Evolutionary conservation across 176 grass and related monocot species (phyloP).

Genomic region (Triticum turgidum): DNA sequence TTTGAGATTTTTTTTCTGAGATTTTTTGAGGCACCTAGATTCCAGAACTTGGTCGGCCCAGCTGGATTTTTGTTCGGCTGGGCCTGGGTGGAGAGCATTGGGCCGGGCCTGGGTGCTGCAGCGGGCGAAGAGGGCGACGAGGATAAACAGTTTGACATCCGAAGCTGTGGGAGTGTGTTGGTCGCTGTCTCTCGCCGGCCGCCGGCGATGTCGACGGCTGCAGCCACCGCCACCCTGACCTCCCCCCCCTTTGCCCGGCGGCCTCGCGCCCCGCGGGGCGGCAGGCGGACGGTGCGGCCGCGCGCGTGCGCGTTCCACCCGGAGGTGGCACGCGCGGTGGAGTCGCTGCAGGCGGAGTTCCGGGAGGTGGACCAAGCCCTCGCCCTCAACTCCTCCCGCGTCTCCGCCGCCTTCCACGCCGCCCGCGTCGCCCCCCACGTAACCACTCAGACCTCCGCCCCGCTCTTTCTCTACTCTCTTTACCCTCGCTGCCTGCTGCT

Average conservation of each 20-base stretch:
- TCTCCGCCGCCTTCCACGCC: no score
- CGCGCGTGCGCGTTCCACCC: slow-evolving; percentile 25
- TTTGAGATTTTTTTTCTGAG: no score
- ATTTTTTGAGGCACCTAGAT: no score
- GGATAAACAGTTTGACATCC: neutral
- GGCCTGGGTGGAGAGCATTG: no score
- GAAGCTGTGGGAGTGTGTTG: no score
- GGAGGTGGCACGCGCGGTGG: slow-evolving; percentile 68
- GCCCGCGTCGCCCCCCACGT: no score
- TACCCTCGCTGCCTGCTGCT: no score
- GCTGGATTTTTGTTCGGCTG: no score
- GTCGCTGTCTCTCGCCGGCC: neutral
- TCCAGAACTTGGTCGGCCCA: no score
- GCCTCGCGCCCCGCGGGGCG: neutral
- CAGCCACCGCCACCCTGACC: neutral
- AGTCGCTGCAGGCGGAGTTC: slow-evolving; percentile 30
- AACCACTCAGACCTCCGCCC: no score
- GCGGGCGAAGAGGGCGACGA: neutral
- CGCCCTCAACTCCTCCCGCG: slow-evolving; percentile 57
- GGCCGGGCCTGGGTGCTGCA: no score
- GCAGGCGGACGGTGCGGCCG: neutral
- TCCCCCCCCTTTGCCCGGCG: neutral
- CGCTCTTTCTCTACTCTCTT: no score
- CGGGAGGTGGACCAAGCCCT: slow-evolving; percentile 61
- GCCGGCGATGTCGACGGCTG: slow-evolving; percentile 29